Base-by-base conservation (phyloP, 441 rosid species). In the Manihot esculenta region DNA sequence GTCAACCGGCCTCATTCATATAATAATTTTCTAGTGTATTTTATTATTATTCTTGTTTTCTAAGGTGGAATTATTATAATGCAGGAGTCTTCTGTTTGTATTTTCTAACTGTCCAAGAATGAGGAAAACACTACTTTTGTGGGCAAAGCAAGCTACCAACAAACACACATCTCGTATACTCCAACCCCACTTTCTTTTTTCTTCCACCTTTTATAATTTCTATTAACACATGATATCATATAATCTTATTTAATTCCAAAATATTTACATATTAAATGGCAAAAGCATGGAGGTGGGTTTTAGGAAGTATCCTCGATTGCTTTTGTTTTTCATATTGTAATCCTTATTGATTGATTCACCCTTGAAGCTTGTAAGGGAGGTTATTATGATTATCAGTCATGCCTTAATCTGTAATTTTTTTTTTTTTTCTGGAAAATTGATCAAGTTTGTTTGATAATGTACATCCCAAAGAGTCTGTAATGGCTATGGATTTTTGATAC, bases 271-370 rank as follows among this genome's bases (percentile, higher is more conserved):
- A 23, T 74, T 12, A 63, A 53, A 27, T 59, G 33, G 61, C 74
- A 75, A 67, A 76, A 72, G 79, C 79, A 74, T 76, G 87, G 89
- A 84, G 82, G 84, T 84, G 77, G 74, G 77, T 82, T 83, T 83
- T 80, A 80, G 78, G 82, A 83, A 77, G 86, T 79, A 80, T 85
- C 84, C 85, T 85, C 73, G 75, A 66, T 77, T 66, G 79, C 80
- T 74, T 70, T 77, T 75, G 68, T 50, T 72, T 60, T 66, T 68
- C 8, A 54, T 42, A 58, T 41, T 53, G 10, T 62, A 50, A 50
- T 35, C 66, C 44, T 38, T 60, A 10, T 74, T 66, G 68, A 66
- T 62, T 74, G 72, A 75, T 69, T 68, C 69, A 41, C 57, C 74
- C 72, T 3, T 54, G 79, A 66, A 66, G 75, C 59, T 33, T 41